Evolutionary conservation across 108 stramenopile species (phyloP), one percentile per base, ranked within the genome.

Genomic region (Epithemia pelagica): DNA sequence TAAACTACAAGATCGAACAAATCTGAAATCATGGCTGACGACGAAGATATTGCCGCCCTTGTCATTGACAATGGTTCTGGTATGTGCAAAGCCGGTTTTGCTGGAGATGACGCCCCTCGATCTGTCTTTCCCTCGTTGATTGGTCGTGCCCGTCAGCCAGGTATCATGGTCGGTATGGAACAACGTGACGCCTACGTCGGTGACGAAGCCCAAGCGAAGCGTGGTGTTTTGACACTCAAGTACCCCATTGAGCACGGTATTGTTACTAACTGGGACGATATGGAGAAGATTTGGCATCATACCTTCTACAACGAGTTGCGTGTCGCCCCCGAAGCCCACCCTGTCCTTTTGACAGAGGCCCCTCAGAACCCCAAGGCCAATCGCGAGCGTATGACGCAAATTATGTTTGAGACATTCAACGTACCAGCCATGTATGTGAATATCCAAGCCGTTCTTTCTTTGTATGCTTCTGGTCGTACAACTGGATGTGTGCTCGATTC

Each of bases 361-460:
- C 98, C 98, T 46, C 94, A 97, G 81, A 99, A 98, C 84, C 97
- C 99, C 79, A 98, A 98, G 95, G 96, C 96, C 55, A 99, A 99
- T 89, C 82, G 98, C 54, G 99, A 99, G 78, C 89, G 97, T 68
- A 99, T 98, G 97, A 98, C 98, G 54, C 97, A 98, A 82, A 98
- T 99, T 87, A 99, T 99, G 99, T 99, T 99, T 81, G 99, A 99
- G 84, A 98, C 97, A 21, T 99, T 99, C 93, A 99, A 98, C 77
- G 97, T 99, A 31, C 99, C 99, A 29, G 99, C 97, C 67, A 98
- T 98, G 98, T 99, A 99, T 73, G 96, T 99, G 37, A 98, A 97
- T 84, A 98, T 98, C 73, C 99, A 99, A 86, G 97, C 97, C 57
- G 97, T 98, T 65, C 89, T 97, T 62, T 91, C 91, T 7, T 80